Conservation (phyloP, 208 protist genomes). For the Acanthamoeba royreba region DNA sequence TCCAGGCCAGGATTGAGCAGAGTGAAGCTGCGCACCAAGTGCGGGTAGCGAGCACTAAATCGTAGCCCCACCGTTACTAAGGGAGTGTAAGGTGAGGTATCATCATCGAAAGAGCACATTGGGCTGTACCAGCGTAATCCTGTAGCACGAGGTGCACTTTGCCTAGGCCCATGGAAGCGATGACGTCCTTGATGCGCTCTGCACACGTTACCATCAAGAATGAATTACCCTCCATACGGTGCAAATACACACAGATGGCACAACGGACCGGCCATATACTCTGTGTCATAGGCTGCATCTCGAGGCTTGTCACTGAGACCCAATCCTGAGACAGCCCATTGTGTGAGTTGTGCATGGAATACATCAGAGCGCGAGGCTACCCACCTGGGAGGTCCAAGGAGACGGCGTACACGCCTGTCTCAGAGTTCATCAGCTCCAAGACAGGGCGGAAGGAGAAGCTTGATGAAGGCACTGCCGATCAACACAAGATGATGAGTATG, state of each 20-base stretch:
- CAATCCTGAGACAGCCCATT: neutral
- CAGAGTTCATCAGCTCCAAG: neutral
- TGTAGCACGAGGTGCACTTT: neutral
- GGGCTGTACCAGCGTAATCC: neutral
- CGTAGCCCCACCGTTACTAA: neutral
- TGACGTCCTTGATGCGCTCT: constrained; percentile 10
- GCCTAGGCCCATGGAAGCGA: neutral
- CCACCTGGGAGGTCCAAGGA: neutral
- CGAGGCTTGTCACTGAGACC: neutral
- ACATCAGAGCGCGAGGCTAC: neutral
- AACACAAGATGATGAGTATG: neutral
- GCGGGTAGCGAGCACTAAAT: neutral
- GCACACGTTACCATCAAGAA: neutral
- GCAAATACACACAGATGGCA: neutral
- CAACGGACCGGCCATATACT: neutral
- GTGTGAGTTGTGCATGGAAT: neutral
- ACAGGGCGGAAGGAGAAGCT: constrained; percentile 19
- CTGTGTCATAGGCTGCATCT: neutral
- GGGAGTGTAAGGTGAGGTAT: neutral
- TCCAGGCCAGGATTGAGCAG: neutral
- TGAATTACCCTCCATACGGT: neutral
- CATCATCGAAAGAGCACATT: neutral
- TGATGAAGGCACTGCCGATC: neutral
- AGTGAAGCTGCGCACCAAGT: neutral
- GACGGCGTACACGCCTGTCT: neutral